Evolutionary conservation across 1,284 basidiomycete genomes (phyloP), one percentile per base, ranked within the genome.

Genomic region (Peniophora sp.): DNA sequence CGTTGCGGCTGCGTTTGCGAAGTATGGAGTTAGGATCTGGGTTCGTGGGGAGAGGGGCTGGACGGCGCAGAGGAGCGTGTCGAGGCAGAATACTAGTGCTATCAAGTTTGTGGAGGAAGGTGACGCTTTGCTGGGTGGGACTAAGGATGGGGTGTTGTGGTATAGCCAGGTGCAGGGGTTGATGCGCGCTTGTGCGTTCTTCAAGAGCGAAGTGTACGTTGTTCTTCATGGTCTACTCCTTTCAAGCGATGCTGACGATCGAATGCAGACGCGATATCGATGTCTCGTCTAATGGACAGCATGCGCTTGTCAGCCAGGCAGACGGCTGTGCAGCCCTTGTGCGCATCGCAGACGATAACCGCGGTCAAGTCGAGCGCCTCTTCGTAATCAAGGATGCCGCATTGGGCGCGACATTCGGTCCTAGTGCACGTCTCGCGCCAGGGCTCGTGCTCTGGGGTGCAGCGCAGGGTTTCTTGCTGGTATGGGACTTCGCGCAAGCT

Each of bases 71-170:
- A 70, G 82, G 50, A 74, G 78, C 38, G 81, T 85, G 49, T 56
- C 74, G 49, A 72, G 80, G 50, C 78, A 76, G 55, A 79, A 82
- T 52, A 78, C 83, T 44, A 80, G 79, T 3, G 71, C 75, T 2
- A 72, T 85, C 52, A 72, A 69, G 56, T 85, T 85, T 58, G 69
- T 82, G 2, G 73, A 80, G 25, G 78, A 77, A 35, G 83, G 83
- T 2, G 68, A 71, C 39, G 78, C 78, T 39, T 64, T 85, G 49
- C 64, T 85, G n/a, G 83, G 83, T 1, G 83, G 81, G 2, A 83
- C 82, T 22, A 72, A 70, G 47, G 82, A 85, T 57, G 82, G 83
- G n/a, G 77, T 79, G 19, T 56, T 85, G 82, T 84, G 82, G 82
- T 72, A 78, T 59, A 81, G 75, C 56, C 74, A 78, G 58, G 67